Conservation (phyloP, 2,329 filamentous ascomycete genomes). For the Alternaria dauci region DNA sequence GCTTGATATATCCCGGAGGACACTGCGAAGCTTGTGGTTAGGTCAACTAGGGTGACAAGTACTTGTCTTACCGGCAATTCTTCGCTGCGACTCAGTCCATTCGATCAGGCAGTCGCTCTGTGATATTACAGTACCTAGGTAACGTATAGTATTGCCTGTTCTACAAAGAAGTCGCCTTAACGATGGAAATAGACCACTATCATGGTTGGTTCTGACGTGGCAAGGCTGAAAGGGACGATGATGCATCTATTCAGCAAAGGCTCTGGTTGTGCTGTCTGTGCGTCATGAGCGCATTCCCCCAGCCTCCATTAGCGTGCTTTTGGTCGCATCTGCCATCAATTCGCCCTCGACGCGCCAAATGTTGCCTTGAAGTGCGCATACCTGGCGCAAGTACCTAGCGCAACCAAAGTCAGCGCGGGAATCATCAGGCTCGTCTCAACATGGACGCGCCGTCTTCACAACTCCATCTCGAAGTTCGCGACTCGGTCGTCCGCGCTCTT, state of each 20-base stretch:
- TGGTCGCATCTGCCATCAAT: slow-evolving; percentile 8
- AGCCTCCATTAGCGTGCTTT: slow-evolving; percentile 24
- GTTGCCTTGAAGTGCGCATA: slow-evolving; percentile 26
- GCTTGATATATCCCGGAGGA: neutral
- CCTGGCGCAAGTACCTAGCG: slow-evolving; percentile 1
- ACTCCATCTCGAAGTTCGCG: slow-evolving; percentile 54
- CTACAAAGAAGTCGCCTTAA: neutral
- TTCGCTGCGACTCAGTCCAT: neutral
- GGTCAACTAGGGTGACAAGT: neutral
- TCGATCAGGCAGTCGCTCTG: neutral
- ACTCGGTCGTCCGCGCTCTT: slow-evolving; percentile 51
- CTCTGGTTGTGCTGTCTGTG: slow-evolving; percentile 17
- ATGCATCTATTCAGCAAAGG: neutral
- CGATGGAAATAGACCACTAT: neutral
- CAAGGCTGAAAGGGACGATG: neutral
- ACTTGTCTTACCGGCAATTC: neutral
- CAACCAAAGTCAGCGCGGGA: slow-evolving; percentile 3
- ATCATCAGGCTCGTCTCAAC: neutral
- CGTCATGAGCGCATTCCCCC: slow-evolving; percentile 20
- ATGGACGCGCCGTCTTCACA: slow-evolving; percentile 51
- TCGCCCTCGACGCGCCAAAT: slow-evolving; percentile 22
- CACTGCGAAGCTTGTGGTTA: neutral
- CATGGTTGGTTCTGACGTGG: neutral
- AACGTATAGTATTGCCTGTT: neutral
- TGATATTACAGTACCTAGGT: too few species aligned